Evolutionary conservation across 2,329 filamentous ascomycete species (phyloP), one percentile per base, ranked within the genome.

Genomic region (Zymoseptoria tritici): DNA sequence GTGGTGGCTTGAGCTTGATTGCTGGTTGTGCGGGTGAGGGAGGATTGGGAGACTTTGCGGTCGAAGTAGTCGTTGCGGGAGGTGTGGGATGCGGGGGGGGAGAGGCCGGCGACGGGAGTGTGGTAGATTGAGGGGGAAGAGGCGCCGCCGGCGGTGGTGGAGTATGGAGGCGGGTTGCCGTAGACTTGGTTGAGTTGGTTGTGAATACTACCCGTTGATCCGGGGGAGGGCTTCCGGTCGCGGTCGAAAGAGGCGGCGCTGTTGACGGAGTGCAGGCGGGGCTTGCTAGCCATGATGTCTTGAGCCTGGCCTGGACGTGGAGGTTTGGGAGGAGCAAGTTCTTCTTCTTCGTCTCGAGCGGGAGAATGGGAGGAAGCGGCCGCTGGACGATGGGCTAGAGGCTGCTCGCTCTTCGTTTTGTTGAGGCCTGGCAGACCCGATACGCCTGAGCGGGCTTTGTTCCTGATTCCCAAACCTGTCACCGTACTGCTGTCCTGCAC

Each of bases 401-500:
- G 36, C 13, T 46, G 36, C 5, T 46, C 36, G 52, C 52, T 29
- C n/a, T 53, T 53, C 9, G 52, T 52, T 16, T n/a, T 9, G 16
- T 52, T 53, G 21, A 53, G n/a, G 11, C 22, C 22, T 29, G 52
- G n/a, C 9, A 53, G 22, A 1, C 20, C 22, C 1, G 52, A 24
- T 5, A 29, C 52, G 52, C 52, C 52, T 24, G 52, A 53, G 21
- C 22, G 20, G 26, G 67, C 62, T 52, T 65, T 69, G 57, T 80
- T 80, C 53, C 78, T 71, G 24, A 80, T 72, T 4, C 78, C 78
- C 50, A 80, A 69, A 4, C 79, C 78, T 24, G 79, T 80, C 50
- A 79, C 19, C 1, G 77, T 78, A 16, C 74, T 74, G 20, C 73
- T 72, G 58, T 77, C 75, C 51, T 74, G 72, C 56, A 80, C 78